phyloP scores from a whole-genome alignment of 2,329 filamentous ascomycete genomes.

The Xylariaceae sp. region DNA sequence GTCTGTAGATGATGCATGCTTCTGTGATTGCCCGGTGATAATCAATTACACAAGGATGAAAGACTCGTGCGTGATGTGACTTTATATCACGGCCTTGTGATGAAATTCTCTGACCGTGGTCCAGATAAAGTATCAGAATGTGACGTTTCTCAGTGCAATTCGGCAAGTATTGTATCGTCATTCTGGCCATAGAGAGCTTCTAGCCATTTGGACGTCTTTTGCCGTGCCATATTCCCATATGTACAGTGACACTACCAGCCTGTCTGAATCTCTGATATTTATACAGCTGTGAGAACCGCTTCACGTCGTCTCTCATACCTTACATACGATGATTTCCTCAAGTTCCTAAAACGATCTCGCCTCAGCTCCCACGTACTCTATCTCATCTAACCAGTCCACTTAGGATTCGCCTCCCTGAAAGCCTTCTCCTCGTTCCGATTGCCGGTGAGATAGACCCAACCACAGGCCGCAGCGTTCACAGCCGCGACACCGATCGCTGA shows the following conservation, averaged over 20 bases:
- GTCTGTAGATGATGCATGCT: no score
- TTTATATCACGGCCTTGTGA: no score
- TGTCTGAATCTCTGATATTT: not conserved
- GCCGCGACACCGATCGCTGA: conserved; percentile 47
- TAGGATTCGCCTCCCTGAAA: conserved; percentile 45
- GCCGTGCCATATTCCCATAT: not conserved
- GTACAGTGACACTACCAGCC: not conserved
- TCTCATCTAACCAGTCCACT: conserved; percentile 42
- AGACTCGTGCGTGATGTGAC: no score
- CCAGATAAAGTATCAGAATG: no score
- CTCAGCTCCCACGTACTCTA: not conserved
- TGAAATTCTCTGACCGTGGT: no score
- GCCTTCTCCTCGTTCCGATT: conserved; percentile 47
- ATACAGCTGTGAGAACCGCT: no score
- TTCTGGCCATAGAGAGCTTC: no score
- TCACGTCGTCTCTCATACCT: not conserved
- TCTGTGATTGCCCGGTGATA: no score
- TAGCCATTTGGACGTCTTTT: no score
- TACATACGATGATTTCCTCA: not conserved
- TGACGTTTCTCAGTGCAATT: no score
- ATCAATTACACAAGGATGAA: no score
- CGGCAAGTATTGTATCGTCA: no score
- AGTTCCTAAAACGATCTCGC: not conserved
- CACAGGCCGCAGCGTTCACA: conserved; percentile 46
- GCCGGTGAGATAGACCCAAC: conserved; percentile 50